These are phyloP conservation scores for Pythium monospermum DNA, from an alignment of 352 stramenopile genomes.

Conservation along the genomic window DNA sequence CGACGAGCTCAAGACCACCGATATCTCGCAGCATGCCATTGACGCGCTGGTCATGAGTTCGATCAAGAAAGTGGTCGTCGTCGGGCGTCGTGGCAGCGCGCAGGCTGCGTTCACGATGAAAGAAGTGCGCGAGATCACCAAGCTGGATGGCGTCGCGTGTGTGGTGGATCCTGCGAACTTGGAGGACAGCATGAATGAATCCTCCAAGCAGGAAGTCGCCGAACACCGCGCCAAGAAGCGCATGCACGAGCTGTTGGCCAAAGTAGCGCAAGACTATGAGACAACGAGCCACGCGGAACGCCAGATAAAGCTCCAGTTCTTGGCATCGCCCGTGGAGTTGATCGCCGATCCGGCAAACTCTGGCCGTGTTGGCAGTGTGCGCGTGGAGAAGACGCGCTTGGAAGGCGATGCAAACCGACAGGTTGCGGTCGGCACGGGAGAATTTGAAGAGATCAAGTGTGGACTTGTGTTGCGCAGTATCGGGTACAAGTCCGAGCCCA, in stretches of 20 bases:
- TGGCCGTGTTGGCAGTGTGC: conserved; percentile 51
- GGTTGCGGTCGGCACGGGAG: conserved; percentile 75
- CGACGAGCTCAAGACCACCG: conserved; percentile 86
- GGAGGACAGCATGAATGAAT: conserved; percentile 72
- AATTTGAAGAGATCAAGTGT: conserved; percentile 82
- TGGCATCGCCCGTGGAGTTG: conserved; percentile 84
- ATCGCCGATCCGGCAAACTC: conserved; percentile 42
- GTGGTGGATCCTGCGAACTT: conserved; percentile 88
- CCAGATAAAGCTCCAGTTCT: conserved; percentile 87
- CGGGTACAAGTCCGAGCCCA: conserved; percentile 89
- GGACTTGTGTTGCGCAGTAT: conserved; percentile 79
- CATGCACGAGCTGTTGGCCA: conserved; percentile 78
- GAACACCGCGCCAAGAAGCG: conserved; percentile 78
- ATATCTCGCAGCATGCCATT: conserved; percentile 90
- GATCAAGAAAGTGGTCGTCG: conserved; percentile 85
- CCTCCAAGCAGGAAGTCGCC: conserved; percentile 86
- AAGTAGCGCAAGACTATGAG: conserved; percentile 39
- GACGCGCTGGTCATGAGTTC: conserved; percentile 70
- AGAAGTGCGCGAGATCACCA: conserved; percentile 89
- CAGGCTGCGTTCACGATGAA: conserved; percentile 99
- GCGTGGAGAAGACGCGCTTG: conserved; percentile 87
- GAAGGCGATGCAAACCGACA: conserved; percentile 83
- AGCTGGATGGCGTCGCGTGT: conserved; percentile 72
- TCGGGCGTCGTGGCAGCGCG: conserved; percentile 92
- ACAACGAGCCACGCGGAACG: conserved; percentile 26